Evolutionary conservation across 2,329 filamentous ascomycete species (phyloP), one percentile per base, ranked within the genome.

Genomic region (Exophiala phaeomuriformis): DNA sequence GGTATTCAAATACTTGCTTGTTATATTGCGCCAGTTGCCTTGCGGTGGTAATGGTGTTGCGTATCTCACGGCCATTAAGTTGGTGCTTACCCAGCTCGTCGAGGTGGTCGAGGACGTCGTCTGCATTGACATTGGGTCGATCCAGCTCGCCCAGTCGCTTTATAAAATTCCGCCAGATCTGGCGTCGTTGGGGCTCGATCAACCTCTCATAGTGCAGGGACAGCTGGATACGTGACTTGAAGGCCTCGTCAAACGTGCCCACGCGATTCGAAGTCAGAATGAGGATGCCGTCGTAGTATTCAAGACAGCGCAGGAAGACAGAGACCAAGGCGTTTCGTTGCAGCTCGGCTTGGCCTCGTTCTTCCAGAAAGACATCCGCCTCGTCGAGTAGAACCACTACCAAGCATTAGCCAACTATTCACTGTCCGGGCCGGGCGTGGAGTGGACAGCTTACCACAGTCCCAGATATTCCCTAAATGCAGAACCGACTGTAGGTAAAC

Each of bases 141-240:
- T 39, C 32, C 28, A 46, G 19, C 7, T 12, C 36, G 36, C 51
- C 36, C 10, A 53, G 49, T 1, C 37, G 49, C 9, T 41, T 53
- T 31, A 56, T 40, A 37, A 56, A 54, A 40, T 53, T 53, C 5
- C 35, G 27, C 56, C 56, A 59, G 12, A 56, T 32, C 40, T 30
- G 27, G n/a, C 29, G 9, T 10, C 41, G 10, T 28, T 27, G 6
- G 6, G 10, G 10, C 28, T 4, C 9, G 8, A 5, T 27, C 3
- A 67, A 45, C 6, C 52, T 53, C 2, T 53, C 42, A 31, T 95
- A 95, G 31, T 85, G 78, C 5, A 95, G 74, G 0, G 88, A 86
- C 63, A 95, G 84, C 67, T 95, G 88, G 57, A 95, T 94, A 27
- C 90, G 81, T 5, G 83, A 88, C 67, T 93, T 86, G 75, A 95